A percentile compares a stretch with the other conserved stretches of the same genome.
Conservation (phyloP, 2,329 filamentous ascomycete species). For the Diaporthe citrichinensis region DNA sequence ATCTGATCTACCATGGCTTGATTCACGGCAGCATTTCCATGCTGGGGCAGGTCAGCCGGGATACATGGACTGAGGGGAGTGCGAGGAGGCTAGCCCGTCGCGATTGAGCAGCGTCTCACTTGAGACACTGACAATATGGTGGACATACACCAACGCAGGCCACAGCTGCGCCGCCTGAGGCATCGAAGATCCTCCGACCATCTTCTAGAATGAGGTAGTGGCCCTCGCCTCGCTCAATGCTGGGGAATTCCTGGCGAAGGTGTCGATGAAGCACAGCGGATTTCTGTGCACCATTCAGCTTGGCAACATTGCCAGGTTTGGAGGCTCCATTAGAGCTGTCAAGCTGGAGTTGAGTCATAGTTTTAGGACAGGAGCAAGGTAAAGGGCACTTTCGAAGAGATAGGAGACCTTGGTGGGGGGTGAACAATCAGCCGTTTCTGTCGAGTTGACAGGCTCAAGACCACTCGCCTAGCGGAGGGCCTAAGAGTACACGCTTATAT, state of each 20-base stretch:
- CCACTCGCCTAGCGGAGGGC: neutral
- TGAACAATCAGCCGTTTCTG: neutral
- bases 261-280: slow-evolving; percentile 58
- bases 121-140: neutral
- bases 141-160: slow-evolving; percentile 57
- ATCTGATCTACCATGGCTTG: slow-evolving; percentile 58
- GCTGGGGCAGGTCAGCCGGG: slow-evolving; percentile 43
- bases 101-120: slow-evolving; percentile 53
- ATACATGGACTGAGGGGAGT: neutral
- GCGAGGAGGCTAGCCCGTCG: neutral
- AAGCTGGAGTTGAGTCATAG: slow-evolving; percentile 22
- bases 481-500: neutral
- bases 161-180: slow-evolving; percentile 61
- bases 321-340: neutral
- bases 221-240: slow-evolving; percentile 52
- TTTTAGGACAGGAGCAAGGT: neutral
- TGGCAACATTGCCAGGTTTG: neutral
- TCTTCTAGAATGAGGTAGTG: slow-evolving; percentile 57
- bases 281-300: slow-evolving; percentile 7
- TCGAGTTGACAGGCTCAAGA: neutral
- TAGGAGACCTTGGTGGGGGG: neutral
- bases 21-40: slow-evolving; percentile 57
- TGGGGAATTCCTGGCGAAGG: slow-evolving; percentile 51
- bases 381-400: neutral
- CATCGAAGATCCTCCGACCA: slow-evolving; percentile 59